Base-by-base conservation (phyloP, 2,329 filamentous ascomycete genomes). In the Penicillium glabrum region DNA sequence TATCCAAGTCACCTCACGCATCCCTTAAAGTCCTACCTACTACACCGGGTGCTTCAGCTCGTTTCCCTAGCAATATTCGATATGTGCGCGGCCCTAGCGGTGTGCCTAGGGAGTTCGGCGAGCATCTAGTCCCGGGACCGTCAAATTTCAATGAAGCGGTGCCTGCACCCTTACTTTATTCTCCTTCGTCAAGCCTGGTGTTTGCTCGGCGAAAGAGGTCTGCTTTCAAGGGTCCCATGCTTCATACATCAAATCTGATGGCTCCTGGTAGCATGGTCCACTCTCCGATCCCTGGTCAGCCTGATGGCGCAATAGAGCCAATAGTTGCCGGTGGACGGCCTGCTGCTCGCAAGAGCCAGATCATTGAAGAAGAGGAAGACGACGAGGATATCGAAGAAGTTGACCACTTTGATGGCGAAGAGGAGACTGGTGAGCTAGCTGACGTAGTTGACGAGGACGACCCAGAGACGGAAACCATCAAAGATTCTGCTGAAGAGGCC, bases 11-110 rank as follows among this genome's bases (percentile, higher is more conserved):
- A 3, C 93, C 95, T 1, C 92, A 97, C 71, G 86, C 91, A 64
- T 96, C 91, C 0, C 89, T 98, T 67, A 98, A 98, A 76, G 89
- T 98, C n/a, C 85, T 98, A 3, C 93, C 95, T 1, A 90, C 91
- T 0, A 96, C 93, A 0, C 93, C 93, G 0, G 93, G 89, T 0
- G 75, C 75, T n/a, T 78, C 83, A 3, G 80, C 82, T 16, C 79
- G 85, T 1, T 96, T 98, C 67, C 93, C 93, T 0, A 90, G 87
- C 51, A 96, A 93, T 63, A 90, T 97, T 58, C 88, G 93, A 3
- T 80, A 97, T 13, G 90, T 93, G 1, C 86, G 92, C 29, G 86
- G 72, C 16, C 61, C 70, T 29, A 66, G 67, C 23, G 65, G 65
- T 53, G 61, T 66, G 9, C 57, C 61, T 14, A 65, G 67, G 26